Base-by-base conservation (phyloP, 2,329 filamentous ascomycete species). In the Fusarium sambucinum region DNA sequence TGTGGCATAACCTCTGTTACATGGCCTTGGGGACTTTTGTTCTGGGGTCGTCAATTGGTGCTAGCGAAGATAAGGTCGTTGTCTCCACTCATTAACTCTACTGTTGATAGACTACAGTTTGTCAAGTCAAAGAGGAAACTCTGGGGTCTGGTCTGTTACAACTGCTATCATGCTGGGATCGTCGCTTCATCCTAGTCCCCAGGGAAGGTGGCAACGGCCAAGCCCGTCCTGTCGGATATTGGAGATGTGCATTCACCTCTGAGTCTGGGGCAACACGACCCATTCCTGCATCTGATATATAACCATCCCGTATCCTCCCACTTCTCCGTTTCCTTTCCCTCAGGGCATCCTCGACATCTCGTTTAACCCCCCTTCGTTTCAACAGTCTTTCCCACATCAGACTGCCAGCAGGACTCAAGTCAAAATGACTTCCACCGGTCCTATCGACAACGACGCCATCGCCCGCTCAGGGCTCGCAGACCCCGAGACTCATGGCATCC, bases 401-500 rank as follows among this genome's bases (percentile, higher is more conserved):
- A 40, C 40, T 59, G 57, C 27, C 29, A 46, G n/a, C 29, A 45
- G 41, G 51, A 46, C 37, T 14, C 32, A 33, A 54, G 37, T 59
- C 67, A 70, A 64, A 13, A 80, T 81, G 79, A 77, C 77, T 53
- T 78, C 68, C 69, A 72, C 78, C 47, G 63, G 66, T 65, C 74
- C 78, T 60, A 75, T 78, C 69, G 77, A 80, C 71, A 72, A 62
- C 60, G 79, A 81, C 63, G 76, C 73, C 71, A 79, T 81, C 59
- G 77, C 74, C 56, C 73, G 65, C 57, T 69, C 77, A 21, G 77
- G 76, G 44, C 71, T 78, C 19, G 73, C 60, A 45, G 76, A 79
- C 59, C 59, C 74, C 40, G 78, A 79, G 71, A 58, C 70, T 44
- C 71, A 61, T 29, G 76, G 73, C 63, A 69, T 76, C 48, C 64